Base-by-base conservation (phyloP, 768 basidiomycete genomes). In the Suillus alpinus region DNA sequence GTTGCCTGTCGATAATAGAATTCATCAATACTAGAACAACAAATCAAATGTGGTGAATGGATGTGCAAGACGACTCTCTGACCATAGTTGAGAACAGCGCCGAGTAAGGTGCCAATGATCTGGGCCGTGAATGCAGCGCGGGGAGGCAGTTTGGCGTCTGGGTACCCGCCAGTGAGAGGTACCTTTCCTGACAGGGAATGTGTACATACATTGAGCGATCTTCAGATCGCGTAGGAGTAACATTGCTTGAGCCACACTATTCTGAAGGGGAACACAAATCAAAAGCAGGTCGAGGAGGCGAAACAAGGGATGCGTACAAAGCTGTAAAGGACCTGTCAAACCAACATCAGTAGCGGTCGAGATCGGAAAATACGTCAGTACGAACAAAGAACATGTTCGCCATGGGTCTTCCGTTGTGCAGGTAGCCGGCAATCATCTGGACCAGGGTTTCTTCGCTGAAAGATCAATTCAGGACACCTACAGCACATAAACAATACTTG, bases 91-190 rank as follows among this genome's bases (percentile, higher is more conserved):
- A 82, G 66, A 57, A 81, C 64, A 40, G 78, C 73, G 8, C 81
- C 86, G 37, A 88, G 72, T 46, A 88, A 70, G 6, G 85, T 82
- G 1, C 87, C 86, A 50, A 80, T 57, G 36, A 76, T 78, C 66
- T 87, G 86, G 7, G 84, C 83, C 20, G 80, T 76, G 70, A 89
- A 88, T 2, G 86, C 83, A 37, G 81, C 81, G 9, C 86, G 83
- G 49, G 87, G 87, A 40, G 86, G 84, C 44, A 88, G 78, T 73
- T 88, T 88, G 26, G 80, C 62, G 58, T 74, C 72, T 73, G 20
- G 0, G 43, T 65, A 7, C 79, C 66, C 80, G 76, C 67, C 80
- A 79, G 37, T 75, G 77, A 68, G 70, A 37, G 4, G 20, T 3
- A 41, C 3, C 14, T 52, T 32, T 16, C 6, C 23, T 2, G 4